Evolutionary conservation across 306 rosid species (phyloP).

Genomic region (Bauhinia variegata): DNA sequence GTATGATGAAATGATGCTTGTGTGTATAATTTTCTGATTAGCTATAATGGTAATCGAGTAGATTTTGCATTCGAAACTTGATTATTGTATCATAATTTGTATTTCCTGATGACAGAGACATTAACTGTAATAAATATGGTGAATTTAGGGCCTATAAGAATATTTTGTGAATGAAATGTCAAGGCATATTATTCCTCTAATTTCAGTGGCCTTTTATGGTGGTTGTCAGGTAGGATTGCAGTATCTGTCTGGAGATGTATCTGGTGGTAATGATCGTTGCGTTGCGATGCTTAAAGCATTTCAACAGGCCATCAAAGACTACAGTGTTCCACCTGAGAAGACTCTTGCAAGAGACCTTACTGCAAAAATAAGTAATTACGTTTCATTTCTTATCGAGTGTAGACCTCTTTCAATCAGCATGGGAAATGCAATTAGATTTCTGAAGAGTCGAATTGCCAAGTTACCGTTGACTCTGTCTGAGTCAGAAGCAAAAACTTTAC

Average conservation of each 20-base stretch:
- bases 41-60: background rate
- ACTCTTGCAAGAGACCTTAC: slow-evolving; percentile 56
- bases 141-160: background rate
- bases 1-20: slow-evolving; percentile 5
- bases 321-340: slow-evolving; percentile 55
- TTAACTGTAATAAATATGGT: background rate
- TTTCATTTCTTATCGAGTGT: slow-evolving; percentile 61
- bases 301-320: slow-evolving; percentile 64
- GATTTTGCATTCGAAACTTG: background rate
- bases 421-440: slow-evolving; percentile 70
- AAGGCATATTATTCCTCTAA: slow-evolving; percentile 24
- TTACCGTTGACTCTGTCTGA: slow-evolving; percentile 57
- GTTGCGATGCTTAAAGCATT: slow-evolving; percentile 66
- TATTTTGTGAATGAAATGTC: background rate
- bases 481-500: slow-evolving; percentile 58
- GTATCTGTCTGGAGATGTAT: slow-evolving; percentile 53
- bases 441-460: slow-evolving; percentile 59
- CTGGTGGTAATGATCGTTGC: slow-evolving; percentile 67
- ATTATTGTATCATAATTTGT: slow-evolving; percentile 1
- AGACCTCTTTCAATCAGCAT: slow-evolving; percentile 70
- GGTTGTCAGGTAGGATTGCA: slow-evolving; percentile 55
- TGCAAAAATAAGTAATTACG: slow-evolving; percentile 56
- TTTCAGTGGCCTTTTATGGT: slow-evolving; percentile 27
- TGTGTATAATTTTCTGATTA: slow-evolving; percentile 6
- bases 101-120: background rate